Conservation (phyloP, 73 alveolate genomes). For the Urostyla sp. region DNA sequence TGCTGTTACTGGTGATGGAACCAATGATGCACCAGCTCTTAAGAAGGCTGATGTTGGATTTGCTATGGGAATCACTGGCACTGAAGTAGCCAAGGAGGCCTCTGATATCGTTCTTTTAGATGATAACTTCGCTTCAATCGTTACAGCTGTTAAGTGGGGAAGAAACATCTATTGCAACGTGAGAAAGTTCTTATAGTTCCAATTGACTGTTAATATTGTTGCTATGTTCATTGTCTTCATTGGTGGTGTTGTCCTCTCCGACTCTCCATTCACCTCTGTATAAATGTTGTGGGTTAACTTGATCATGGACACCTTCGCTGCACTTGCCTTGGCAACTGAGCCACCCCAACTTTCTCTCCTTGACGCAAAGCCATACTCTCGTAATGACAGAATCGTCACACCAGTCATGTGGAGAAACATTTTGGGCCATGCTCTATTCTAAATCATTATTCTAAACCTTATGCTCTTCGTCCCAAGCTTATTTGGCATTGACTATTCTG, state of each 20-base stretch:
- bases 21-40: slow-evolving; percentile 92
- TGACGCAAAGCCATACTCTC: slow-evolving; percentile 81
- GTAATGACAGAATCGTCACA: slow-evolving; percentile 82
- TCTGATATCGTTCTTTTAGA: slow-evolving; percentile 87
- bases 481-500: neutral
- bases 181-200: slow-evolving; percentile 83
- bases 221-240: slow-evolving; percentile 85
- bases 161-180: slow-evolving; percentile 86
- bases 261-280: slow-evolving; percentile 82
- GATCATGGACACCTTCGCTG: slow-evolving; percentile 90
- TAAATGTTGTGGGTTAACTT: slow-evolving; percentile 93
- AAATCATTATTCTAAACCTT: slow-evolving; percentile 55
- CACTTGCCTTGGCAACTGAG: slow-evolving; percentile 96
- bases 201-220: slow-evolving; percentile 84
- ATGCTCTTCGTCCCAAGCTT: slow-evolving; percentile 59
- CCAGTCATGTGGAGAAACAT: slow-evolving; percentile 85
- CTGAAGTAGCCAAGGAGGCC: slow-evolving; percentile 96
- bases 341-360: slow-evolving; percentile 90
- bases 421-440: slow-evolving; percentile 75
- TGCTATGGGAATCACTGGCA: slow-evolving; percentile 94
- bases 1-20: slow-evolving; percentile 98
- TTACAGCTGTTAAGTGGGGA: slow-evolving; percentile 86
- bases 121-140: slow-evolving; percentile 82
- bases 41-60: slow-evolving; percentile 89
- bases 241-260: slow-evolving; percentile 81